Percentiles rank a stretch among this genome's conserved stretches.
Conservation (phyloP, 257 asterid species). For the Linderniella brevidens region DNA sequence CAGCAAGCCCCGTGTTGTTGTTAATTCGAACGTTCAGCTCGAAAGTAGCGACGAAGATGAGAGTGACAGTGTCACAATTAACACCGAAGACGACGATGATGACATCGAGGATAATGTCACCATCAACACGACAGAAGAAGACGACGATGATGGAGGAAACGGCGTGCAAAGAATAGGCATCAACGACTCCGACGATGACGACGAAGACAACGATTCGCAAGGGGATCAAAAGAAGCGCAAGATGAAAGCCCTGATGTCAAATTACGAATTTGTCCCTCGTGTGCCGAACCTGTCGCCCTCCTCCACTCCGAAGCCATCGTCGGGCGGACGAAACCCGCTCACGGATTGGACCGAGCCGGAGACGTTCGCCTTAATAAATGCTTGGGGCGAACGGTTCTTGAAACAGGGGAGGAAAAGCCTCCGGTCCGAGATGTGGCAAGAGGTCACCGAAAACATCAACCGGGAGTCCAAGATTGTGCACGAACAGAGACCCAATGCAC, state of each 20-base stretch:
- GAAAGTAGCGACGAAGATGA: too few relatives aligned
- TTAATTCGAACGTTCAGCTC: too few relatives aligned
- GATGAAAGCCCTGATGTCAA: constrained; percentile 26
- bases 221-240: constrained; percentile 52
- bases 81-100: constrained; percentile 14
- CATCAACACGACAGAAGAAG: too few relatives aligned
- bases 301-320: constrained; percentile 27
- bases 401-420: constrained; percentile 85
- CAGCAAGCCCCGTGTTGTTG: too few relatives aligned
- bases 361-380: constrained; percentile 45
- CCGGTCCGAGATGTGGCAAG: constrained; percentile 89
- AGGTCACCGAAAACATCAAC: constrained; percentile 66
- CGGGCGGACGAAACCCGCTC: constrained; percentile 72
- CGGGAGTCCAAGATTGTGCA: constrained; percentile 48
- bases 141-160: constrained; percentile 35
- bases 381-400: constrained; percentile 84
- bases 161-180: constrained; percentile 28
- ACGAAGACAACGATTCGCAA: constrained; percentile 24
- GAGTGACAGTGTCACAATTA: too few relatives aligned
- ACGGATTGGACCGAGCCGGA: constrained; percentile 90
- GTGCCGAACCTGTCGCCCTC: constrained; percentile 22
- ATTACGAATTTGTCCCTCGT: constrained; percentile 85
- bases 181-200: constrained; percentile 24
- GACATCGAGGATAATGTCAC: constrained; percentile 22
- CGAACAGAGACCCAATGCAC: constrained; percentile 88